Conservation (phyloP, 148 eudicot species). For the Vaccinium darrowii region DNA sequence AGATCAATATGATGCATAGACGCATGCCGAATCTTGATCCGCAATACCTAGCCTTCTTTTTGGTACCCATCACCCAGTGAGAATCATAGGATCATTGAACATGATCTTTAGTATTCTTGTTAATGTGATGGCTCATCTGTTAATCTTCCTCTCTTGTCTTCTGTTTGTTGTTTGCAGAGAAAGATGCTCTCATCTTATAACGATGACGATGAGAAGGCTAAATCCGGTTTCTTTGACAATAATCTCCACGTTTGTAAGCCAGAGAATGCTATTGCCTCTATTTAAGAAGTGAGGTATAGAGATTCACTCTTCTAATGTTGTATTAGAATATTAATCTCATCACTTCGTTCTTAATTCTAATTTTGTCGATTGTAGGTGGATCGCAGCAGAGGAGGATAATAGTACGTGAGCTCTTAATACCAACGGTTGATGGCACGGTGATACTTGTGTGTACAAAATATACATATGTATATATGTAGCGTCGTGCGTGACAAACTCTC, state of each 20-base stretch:
- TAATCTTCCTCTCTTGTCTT: background rate
- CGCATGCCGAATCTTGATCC: background rate
- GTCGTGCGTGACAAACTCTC: background rate
- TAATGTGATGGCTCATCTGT: background rate
- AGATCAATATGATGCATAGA: background rate
- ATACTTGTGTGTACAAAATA: background rate
- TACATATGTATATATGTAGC: background rate
- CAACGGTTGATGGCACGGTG: background rate
- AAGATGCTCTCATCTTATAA: conserved; percentile 35
- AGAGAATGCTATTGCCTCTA: conserved; percentile 21
- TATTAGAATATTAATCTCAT: background rate
- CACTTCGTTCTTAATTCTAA: background rate
- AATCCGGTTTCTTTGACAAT: conserved; percentile 9
- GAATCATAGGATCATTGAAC: no score
- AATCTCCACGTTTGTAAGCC: conserved; percentile 12
- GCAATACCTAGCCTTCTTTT: background rate
- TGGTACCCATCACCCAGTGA: background rate
- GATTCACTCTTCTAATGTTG: background rate
- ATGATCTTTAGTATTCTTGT: background rate
- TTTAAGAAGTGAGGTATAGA: conserved; percentile 12
- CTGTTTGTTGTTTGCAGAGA: conserved; percentile 30
- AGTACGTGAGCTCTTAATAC: background rate
- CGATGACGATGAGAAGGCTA: conserved; percentile 22
- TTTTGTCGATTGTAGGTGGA: background rate
- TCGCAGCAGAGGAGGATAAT: background rate